These are phyloP conservation scores for Citrus sinensis DNA, from an alignment of 345 rosid genomes.

Conservation along the genomic window DVS_A1.0 CM039167.1:2549001-2549500, in stretches of 20 bases:
- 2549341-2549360: neutral
- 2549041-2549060: neutral
- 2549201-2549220: too few relatives aligned
- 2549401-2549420: neutral
- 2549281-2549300: neutral
- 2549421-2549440: neutral
- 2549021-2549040: neutral
- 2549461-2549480: conserved; percentile 9
- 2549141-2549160: neutral
- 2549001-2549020: neutral
- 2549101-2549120: neutral
- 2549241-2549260: neutral
- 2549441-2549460: neutral
- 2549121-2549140: neutral
- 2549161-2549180: neutral
- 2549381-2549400: conserved; percentile 2
- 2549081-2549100: neutral
- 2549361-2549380: neutral
- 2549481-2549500: conserved; percentile 19
- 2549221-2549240: neutral
- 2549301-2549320: neutral
- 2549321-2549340: neutral
- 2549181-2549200: too few relatives aligned
- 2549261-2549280: too few relatives aligned
- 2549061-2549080: neutral